These are phyloP conservation scores for Sanchytrium tribonematis DNA, from an alignment of 371 early-diverging fungal genomes.

Conservation along the genomic window DNA sequence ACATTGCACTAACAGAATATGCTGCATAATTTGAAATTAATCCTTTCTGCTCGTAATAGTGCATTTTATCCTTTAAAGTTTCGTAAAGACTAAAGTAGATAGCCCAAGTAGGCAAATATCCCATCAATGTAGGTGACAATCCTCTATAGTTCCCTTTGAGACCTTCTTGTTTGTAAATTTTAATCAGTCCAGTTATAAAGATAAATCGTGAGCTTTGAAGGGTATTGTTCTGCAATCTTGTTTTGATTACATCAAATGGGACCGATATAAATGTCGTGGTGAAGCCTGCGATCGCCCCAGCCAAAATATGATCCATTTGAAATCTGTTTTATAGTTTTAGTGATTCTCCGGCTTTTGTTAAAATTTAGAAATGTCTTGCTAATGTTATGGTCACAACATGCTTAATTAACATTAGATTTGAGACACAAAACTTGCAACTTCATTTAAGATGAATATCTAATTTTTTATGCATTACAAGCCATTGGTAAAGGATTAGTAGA, in stretches of 20 bases:
- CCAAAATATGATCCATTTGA: not conserved
- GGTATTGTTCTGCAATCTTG: conserved; percentile 48
- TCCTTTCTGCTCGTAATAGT: not conserved
- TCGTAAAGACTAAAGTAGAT: conserved; percentile 61
- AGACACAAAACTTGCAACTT: no score
- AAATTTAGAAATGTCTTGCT: no score
- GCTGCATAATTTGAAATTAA: not conserved
- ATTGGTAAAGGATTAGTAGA: no score
- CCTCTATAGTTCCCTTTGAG: conserved; percentile 66
- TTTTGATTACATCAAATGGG: conserved; percentile 82
- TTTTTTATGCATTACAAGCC: no score
- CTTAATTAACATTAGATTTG: no score
- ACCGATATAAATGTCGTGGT: conserved; percentile 53
- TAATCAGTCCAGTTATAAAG: conserved; percentile 23
- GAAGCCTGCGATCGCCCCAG: conserved; percentile 26
- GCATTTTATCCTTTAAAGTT: conserved; percentile 24
- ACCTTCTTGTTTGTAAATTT: conserved; percentile 57
- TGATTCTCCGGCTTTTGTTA: no score
- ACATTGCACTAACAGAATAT: not conserved
- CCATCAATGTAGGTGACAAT: conserved; percentile 52
- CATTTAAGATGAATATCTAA: no score
- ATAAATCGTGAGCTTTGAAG: conserved; percentile 28
- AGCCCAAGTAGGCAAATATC: conserved; percentile 68
- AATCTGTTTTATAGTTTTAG: no score
- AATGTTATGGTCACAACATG: no score